These are phyloP conservation scores for Thalassiosira hispida DNA, from an alignment of 352 stramenopile genomes.

Conservation along the genomic window DNA sequence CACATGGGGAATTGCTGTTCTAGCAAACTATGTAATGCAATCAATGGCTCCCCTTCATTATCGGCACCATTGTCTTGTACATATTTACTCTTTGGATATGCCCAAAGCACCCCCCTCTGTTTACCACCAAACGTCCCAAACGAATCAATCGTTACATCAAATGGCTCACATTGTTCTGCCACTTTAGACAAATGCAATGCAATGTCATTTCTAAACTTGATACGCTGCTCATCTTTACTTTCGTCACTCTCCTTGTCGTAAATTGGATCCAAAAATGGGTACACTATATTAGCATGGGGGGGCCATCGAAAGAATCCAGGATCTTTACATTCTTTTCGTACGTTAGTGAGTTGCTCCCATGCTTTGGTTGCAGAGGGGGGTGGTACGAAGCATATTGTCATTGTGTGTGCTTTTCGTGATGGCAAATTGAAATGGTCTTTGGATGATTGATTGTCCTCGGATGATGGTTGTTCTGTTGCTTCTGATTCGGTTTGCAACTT, in stretches of 20 bases:
- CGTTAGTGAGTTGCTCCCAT: conserved; percentile 63
- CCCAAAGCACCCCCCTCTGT: conserved; percentile 73
- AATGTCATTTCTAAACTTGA: conserved; percentile 38
- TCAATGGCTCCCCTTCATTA: conserved; percentile 50
- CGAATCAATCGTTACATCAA: conserved; percentile 64
- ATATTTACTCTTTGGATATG: conserved; percentile 61
- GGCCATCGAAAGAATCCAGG: conserved; percentile 81
- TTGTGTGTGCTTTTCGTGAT: conserved; percentile 51
- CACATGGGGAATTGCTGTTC: conserved; percentile 76
- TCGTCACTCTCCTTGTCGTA: conserved; percentile 17
- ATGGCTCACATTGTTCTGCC: conserved; percentile 58
- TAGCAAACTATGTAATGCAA: conserved; percentile 59
- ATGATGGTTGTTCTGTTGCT: not conserved
- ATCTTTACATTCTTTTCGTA: conserved; percentile 65
- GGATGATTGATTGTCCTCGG: not conserved
- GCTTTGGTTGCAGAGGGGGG: conserved; percentile 50
- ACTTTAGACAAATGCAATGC: conserved; percentile 48
- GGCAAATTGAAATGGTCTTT: conserved; percentile 37
- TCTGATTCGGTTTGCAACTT: not conserved
- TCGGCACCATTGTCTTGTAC: conserved; percentile 9
- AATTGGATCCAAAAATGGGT: conserved; percentile 74
- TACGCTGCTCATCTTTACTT: conserved; percentile 31
- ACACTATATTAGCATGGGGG: conserved; percentile 80
- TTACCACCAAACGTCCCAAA: conserved; percentile 76
- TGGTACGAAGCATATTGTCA: conserved; percentile 80